Conservation (phyloP, 169 alveolate genomes). For the Plasmodium cynomolgi region DNA sequence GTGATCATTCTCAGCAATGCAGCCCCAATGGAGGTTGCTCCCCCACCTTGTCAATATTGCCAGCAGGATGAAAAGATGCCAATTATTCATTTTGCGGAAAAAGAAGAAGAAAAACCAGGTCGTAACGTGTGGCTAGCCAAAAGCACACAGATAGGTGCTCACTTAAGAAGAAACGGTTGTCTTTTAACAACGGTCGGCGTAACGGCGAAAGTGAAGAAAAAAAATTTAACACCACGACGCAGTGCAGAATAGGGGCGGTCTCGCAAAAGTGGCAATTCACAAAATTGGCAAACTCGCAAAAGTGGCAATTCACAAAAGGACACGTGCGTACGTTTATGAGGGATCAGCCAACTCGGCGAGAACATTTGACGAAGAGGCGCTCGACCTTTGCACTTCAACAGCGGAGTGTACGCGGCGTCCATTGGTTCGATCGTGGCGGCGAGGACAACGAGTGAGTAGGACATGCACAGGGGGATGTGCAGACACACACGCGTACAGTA, state of each 20-base stretch:
- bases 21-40: neutral
- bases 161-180: neutral
- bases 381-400: neutral
- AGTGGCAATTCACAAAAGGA: neutral
- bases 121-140: neutral
- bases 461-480: neutral
- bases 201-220: neutral
- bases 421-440: neutral
- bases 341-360: neutral
- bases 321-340: neutral
- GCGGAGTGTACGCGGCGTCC: neutral
- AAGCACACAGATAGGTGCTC: neutral
- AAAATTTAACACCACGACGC: neutral
- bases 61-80: neutral
- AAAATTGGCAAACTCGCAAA: too few species aligned
- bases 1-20: slow-evolving; percentile 9
- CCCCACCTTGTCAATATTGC: neutral
- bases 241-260: neutral
- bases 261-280: neutral
- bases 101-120: neutral
- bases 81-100: slow-evolving; percentile 5
- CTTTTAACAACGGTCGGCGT: neutral
- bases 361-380: neutral
- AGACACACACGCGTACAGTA: neutral
- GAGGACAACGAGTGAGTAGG: neutral